Base-by-base conservation (phyloP, 352 stramenopile species). In the Globisporangium paddicum region DNA sequence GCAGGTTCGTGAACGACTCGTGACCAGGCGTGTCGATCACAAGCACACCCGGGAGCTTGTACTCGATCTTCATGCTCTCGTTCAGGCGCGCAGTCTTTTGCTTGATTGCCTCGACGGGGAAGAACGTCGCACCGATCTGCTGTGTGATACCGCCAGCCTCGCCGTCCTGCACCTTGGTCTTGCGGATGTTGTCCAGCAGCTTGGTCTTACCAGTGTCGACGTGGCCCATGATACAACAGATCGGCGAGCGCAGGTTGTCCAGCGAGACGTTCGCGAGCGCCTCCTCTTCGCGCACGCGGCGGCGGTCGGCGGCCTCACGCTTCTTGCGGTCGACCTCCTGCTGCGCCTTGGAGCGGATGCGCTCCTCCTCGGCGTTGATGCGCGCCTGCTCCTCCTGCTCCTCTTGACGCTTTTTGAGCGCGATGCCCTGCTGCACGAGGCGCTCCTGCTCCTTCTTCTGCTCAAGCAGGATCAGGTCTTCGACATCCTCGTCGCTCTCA, bases 21-120 rank as follows among this genome's bases (percentile, higher is more conserved):
- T 99, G 98, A 63, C 98, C 97, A 14, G 97, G 97, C n/a, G 98
- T 99, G 85, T 99, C 97, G 67, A 99, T 99, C 28, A 99, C 86
- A 32, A 98, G 77, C 58, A 98, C 65, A 68, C 93, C 93, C 0
- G 93, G 93, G 25, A 98, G 62, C n/a, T 85, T 86, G 65, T 96
- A 94, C 34, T 98, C 73, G 16, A 97, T 62, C 41, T 87, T 80
- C 73, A 93, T 86, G 6, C 80, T 88, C 67, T 93, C 56, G 32
- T 67, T 66, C 18, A 91, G 79, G 8, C 73, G 71, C 25, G 82
- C 92, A 14, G 89, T 97, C 66, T 95, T 96, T 55, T 95, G 80
- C 62, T 92, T 89, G 59, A 98, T 88, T 35, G 88, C 93, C 26
- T 97, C 89, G 26, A 97, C 87, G 9, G 93, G 84, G 73, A 98